Evolutionary conservation across 2,329 filamentous ascomycete genomes (phyloP), one percentile per base, ranked within the genome.

Genomic region (Chaetoscypha palmicola): DNA sequence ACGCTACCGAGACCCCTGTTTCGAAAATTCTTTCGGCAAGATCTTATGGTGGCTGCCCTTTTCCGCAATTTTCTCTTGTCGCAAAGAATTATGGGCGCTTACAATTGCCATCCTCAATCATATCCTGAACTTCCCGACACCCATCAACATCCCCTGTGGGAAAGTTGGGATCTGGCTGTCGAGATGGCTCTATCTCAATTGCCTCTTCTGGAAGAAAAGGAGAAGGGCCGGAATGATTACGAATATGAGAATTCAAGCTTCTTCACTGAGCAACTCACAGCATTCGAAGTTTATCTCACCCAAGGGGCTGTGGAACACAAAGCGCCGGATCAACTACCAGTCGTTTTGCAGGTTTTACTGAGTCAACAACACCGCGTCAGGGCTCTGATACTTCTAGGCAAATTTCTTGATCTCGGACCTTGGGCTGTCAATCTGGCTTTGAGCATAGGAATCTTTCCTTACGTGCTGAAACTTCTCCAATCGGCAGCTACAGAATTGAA

Each of bases 381-480:
- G 38, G 92, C 92, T 12, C 73, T 98, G 50, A 94, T 98, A 41
- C 70, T 98, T 5, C 74, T 98, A 0, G 92, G 90, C 46, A 87
- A 89, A 53, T 98, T 98, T 64, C 71, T 98, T 16, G 92, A 98
- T 58, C 76, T 97, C 30, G 92, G 92, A 0, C 92, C 92, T 0
- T 98, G 92, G 92, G 94, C 92, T 22, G 92, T 98, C n/a, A 92
- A 97, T 63, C 78, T 98, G 31, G 92, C 92, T 12, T 74, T 98
- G 12, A 96, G 90, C 64, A 98, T 98, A 49, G 92, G 92, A 19
- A 98, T 98, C 50, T 98, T 98, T 64, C 92, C 92, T 0, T 98
- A 98, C 61, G 92, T 98, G n/a, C 70, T 98, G 24, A 98, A 98
- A 66, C 72, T 98, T 20, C 71, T 98, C 14, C 92, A 98, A 63